Conservation (phyloP, 805 yeast genomes). For the Candida ovalis region DNA sequence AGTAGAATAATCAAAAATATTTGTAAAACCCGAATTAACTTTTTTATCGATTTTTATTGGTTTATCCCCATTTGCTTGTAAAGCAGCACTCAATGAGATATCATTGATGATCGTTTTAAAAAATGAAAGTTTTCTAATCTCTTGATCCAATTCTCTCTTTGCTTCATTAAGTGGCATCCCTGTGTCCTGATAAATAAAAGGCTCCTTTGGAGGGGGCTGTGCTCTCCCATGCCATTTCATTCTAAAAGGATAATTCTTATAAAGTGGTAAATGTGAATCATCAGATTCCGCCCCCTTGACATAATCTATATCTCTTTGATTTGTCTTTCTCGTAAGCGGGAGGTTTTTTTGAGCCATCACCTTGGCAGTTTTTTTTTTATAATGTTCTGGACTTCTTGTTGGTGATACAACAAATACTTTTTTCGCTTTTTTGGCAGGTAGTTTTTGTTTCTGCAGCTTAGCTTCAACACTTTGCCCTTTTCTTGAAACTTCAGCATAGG, state of each 20-base stretch:
- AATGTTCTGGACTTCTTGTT: not conserved
- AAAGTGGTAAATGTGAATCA: not conserved
- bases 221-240: not conserved
- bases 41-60: slow-evolving; percentile 7
- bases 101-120: slow-evolving; percentile 35
- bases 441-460: not conserved
- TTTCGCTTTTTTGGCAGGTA: not conserved
- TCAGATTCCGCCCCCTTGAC: not conserved
- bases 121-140: slow-evolving; percentile 4
- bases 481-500: too few species aligned
- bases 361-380: not conserved
- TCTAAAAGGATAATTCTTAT: not conserved
- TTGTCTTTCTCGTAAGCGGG: not conserved
- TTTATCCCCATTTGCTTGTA: slow-evolving; percentile 31
- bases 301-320: not conserved
- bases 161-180: not conserved
- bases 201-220: not conserved
- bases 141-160: not conserved
- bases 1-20: slow-evolving; percentile 13
- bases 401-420: slow-evolving; percentile 2
- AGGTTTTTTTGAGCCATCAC: not conserved
- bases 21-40: slow-evolving; percentile 17
- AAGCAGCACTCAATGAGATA: slow-evolving; percentile 36
- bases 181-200: not conserved
- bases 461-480: not conserved